These are phyloP conservation scores for Naganishia cerealis DNA, from an alignment of 1,284 basidiomycete species.

Conservation along the genomic window DNA sequence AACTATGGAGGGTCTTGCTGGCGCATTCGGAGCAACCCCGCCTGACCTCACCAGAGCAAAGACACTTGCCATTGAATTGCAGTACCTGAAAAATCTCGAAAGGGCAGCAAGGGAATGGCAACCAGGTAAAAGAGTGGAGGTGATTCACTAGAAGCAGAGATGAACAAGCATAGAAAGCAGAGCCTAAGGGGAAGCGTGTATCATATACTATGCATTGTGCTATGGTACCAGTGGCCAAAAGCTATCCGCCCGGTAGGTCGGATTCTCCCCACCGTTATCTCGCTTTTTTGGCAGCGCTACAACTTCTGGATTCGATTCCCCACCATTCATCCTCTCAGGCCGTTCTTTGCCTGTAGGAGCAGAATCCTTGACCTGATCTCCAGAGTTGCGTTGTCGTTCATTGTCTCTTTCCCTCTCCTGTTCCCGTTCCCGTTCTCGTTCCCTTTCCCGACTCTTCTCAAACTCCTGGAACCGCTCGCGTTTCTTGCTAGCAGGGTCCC, in stretches of 20 bases:
- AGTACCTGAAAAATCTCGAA: slow-evolving; percentile 74
- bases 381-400: background rate
- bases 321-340: slow-evolving; percentile 1
- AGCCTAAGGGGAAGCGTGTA: background rate
- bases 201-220: background rate
- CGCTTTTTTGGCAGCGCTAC: slow-evolving; percentile 20
- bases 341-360: slow-evolving; percentile 1
- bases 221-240: slow-evolving; percentile 25
- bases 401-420: slow-evolving; percentile 21
- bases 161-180: background rate
- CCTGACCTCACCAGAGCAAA: slow-evolving; percentile 64
- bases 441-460: slow-evolving; percentile 4
- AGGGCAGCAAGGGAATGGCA: slow-evolving; percentile 62
- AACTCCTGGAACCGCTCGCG: slow-evolving; percentile 16
- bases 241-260: slow-evolving; percentile 16
- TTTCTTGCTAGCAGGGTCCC: slow-evolving; percentile 24
- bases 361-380: slow-evolving; percentile 23
- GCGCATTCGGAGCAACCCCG: slow-evolving; percentile 58
- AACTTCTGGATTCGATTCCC: slow-evolving; percentile 4
- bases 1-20: slow-evolving; percentile 59
- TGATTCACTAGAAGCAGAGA: slow-evolving; percentile 26
- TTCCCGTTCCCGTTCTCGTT: slow-evolving; percentile 26
- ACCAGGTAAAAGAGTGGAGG: slow-evolving; percentile 40
- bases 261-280: background rate
- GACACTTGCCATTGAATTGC: slow-evolving; percentile 66